Conservation (phyloP, 164 flowering plant genomes). For the Hamamelis virginiana region DNA sequence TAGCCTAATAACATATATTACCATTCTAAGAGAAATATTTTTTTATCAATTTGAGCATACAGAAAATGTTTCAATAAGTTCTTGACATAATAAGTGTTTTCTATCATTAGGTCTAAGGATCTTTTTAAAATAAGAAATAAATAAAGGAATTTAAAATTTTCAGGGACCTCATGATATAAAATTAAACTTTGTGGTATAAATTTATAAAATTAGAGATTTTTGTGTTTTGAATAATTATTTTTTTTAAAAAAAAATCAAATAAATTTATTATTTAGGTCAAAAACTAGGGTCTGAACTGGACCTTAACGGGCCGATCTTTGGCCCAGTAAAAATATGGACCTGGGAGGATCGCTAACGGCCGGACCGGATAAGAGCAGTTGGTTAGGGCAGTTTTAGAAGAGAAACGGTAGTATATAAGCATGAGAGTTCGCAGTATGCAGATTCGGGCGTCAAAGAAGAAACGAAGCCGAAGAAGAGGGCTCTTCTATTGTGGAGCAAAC, state of each 20-base stretch:
- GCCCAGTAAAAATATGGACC: neutral
- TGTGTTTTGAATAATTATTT: no score
- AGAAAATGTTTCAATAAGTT: no score
- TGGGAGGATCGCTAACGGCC: neutral
- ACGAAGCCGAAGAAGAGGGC: slow-evolving; percentile 62
- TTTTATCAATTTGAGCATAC: no score
- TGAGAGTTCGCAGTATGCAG: slow-evolving; percentile 1
- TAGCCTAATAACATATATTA: no score
- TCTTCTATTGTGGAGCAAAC: slow-evolving; percentile 18
- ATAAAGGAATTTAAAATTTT: no score
- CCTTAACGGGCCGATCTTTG: neutral
- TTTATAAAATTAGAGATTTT: no score
- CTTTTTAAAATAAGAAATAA: no score
- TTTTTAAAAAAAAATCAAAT: neutral
- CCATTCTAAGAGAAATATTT: no score
- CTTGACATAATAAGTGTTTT: no score
- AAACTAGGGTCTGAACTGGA: neutral
- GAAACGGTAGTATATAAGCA: slow-evolving; percentile 21
- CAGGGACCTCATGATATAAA: no score
- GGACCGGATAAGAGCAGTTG: slow-evolving; percentile 3
- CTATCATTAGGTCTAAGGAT: no score
- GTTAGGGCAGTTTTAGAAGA: slow-evolving; percentile 31
- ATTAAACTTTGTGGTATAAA: no score
- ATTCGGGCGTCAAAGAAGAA: slow-evolving; percentile 53
- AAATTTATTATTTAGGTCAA: neutral